phyloP scores from a whole-genome alignment of 2,329 filamentous ascomycete genomes.

The Proliferodiscus dingleyae region DNA sequence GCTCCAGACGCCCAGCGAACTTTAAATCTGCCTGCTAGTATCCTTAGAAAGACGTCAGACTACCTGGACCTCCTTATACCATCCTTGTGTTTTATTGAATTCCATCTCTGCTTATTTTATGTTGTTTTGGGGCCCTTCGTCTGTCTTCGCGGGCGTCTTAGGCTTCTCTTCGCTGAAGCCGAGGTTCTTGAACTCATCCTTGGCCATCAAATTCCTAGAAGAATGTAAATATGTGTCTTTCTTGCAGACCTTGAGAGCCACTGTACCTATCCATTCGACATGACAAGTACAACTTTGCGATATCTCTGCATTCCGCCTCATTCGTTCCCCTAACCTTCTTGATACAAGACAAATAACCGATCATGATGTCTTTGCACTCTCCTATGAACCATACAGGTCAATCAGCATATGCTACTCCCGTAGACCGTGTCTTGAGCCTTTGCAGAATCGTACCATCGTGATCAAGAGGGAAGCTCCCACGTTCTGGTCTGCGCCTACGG shows the following conservation, averaged over 20 bases:
- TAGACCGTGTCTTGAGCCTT: not conserved
- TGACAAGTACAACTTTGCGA: conserved; percentile 83
- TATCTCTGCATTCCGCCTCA: conserved; percentile 73
- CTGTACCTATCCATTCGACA: conserved; percentile 92
- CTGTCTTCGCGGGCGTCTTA: conserved; percentile 7
- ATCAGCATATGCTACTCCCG: conserved; percentile 8
- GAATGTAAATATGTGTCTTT: conserved; percentile 2
- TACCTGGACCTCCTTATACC: no score
- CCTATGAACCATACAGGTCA: conserved; percentile 43
- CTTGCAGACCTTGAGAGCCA: not conserved
- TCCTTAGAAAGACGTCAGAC: no score
- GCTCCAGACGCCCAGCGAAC: no score
- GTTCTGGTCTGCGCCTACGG: conserved; percentile 62
- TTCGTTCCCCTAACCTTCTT: conserved; percentile 81
- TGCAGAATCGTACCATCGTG: conserved; percentile 63
- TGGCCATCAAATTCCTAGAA: conserved; percentile 81
- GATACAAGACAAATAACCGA: conserved; percentile 79
- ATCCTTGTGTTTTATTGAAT: no score
- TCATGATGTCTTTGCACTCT: conserved; percentile 90
- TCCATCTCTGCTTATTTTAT: conserved; percentile 25
- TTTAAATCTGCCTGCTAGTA: no score
- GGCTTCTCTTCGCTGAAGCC: conserved; percentile 55
- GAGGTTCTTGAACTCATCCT: conserved; percentile 89
- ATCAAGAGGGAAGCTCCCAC: conserved; percentile 93
- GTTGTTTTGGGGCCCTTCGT: conserved; percentile 16